Evolutionary conservation across 202 grass and related monocot species (phyloP).

Genomic region (Alloteropsis angusta): DNA sequence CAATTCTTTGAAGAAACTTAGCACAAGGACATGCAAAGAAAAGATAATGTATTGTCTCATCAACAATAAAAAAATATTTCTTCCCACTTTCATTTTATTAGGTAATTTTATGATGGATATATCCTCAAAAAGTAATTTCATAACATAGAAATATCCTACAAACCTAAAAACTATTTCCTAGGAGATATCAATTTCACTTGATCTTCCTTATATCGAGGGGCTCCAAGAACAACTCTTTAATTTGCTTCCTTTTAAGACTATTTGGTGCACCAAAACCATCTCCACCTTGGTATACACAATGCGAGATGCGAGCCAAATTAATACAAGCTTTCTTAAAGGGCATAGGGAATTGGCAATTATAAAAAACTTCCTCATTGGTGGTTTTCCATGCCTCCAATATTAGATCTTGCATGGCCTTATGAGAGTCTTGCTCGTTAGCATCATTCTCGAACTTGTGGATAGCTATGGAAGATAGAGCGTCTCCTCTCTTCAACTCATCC

Average conservation of each 20-base stretch:
- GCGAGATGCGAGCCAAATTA: slow-evolving; percentile 41
- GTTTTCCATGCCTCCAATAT: slow-evolving; percentile 33
- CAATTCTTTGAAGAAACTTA: too few species aligned
- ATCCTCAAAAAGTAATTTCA: too few species aligned
- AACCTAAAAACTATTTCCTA: too few species aligned
- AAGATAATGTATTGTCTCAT: too few species aligned
- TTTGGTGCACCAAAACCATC: slow-evolving; percentile 33
- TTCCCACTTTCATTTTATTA: too few species aligned
- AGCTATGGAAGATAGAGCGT: slow-evolving; percentile 42
- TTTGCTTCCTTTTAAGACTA: slow-evolving; percentile 22
- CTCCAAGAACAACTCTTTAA: slow-evolving; percentile 35
- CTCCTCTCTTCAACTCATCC: slow-evolving; percentile 42
- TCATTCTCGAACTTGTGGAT: slow-evolving; percentile 29
- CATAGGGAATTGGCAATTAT: neutral
- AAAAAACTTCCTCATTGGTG: slow-evolving; percentile 33
- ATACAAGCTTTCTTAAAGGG: slow-evolving; percentile 3
- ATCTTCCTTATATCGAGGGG: neutral
- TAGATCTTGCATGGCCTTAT: slow-evolving; percentile 25
- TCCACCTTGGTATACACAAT: slow-evolving; percentile 37
- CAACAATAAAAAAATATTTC: too few species aligned
- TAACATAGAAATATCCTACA: too few species aligned
- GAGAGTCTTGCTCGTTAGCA: slow-evolving; percentile 22
- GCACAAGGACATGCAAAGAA: too few species aligned
- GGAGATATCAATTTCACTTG: too few species aligned
- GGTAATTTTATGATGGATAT: too few species aligned